Conservation (phyloP, 495 filamentous ascomycete species). For the Daldinia loculata region DNA sequence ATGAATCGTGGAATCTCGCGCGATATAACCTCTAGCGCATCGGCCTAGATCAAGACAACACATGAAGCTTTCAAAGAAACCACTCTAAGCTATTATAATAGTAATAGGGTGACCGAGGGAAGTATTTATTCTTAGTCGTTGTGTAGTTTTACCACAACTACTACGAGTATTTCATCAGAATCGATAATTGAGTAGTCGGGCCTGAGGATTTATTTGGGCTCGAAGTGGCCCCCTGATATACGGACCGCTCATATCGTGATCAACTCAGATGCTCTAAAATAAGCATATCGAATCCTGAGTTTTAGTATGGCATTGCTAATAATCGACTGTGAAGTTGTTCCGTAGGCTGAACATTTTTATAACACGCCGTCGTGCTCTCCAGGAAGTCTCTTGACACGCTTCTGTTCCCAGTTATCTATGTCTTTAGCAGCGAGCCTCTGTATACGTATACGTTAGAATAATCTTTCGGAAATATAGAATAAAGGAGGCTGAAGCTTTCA, state of each 20-base stretch:
- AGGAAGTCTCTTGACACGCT: slow-evolving; percentile 83
- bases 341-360: slow-evolving; percentile 50
- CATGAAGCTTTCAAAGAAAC: background rate
- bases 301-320: background rate
- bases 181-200: background rate
- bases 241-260: background rate
- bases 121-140: background rate
- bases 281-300: slow-evolving; percentile 3
- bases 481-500: background rate
- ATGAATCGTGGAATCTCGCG: slow-evolving; percentile 12
- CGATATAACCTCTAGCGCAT: background rate
- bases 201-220: background rate
- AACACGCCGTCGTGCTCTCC: slow-evolving; percentile 90
- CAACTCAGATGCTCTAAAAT: background rate
- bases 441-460: slow-evolving; percentile 16
- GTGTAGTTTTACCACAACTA: background rate
- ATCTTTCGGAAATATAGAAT: background rate
- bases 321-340: background rate
- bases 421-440: slow-evolving; percentile 91
- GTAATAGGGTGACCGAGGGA: background rate
- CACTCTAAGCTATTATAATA: background rate
- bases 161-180: background rate
- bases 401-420: slow-evolving; percentile 95
- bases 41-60: background rate
- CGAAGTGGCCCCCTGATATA: background rate